Evolutionary conservation across 2,329 filamentous ascomycete species (phyloP), one percentile per base, ranked within the genome.

Genomic region (Colletotrichum chrysophilum): DNA sequence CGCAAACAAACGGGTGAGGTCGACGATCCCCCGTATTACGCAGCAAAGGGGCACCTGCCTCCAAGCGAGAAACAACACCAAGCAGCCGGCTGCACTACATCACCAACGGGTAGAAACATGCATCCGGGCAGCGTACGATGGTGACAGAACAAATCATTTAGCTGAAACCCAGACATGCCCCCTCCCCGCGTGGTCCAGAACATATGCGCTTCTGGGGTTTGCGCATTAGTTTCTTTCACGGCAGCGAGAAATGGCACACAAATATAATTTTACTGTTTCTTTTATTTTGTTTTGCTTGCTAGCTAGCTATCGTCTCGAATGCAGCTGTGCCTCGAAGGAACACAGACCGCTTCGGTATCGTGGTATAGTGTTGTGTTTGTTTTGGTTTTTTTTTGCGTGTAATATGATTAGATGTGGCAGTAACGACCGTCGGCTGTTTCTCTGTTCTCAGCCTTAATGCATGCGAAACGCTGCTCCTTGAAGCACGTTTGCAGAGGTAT

Each of bases 401-500:
- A 30, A 32, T 69, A 43, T 70, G 36, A 70, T 70, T 62, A 70
- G 67, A 62, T 70, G 24, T 70, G n/a, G 34, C 65, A 56, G 67
- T 70, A 70, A 62, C 58, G 67, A 70, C 67, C 56, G 67, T 70
- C 26, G 56, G 67, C 36, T 70, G 56, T 36, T 70, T 62, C 34
- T 34, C 67, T 13, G 24, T 36, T 26, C 36, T 48, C 56, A 70
- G 66, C 66, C 66, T 62, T 26, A 48, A 70, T 70, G 67, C 56
- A 52, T 55, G 67, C 56, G 43, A 48, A 32, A 60, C 28, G 34
- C 62, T 26, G 24, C 12, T 66, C 13, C 28, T 21, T 13, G 16
- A 24, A 34, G 30, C 28, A 70, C 28, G 43, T 52, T 55, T 64
- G 68, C 43, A 65, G 58, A 70, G 68, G 68, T 70, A 70, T 70